These are phyloP conservation scores for Solanum virginianum DNA, from an alignment of 257 asterid species.

Conservation along the genomic window DNA sequence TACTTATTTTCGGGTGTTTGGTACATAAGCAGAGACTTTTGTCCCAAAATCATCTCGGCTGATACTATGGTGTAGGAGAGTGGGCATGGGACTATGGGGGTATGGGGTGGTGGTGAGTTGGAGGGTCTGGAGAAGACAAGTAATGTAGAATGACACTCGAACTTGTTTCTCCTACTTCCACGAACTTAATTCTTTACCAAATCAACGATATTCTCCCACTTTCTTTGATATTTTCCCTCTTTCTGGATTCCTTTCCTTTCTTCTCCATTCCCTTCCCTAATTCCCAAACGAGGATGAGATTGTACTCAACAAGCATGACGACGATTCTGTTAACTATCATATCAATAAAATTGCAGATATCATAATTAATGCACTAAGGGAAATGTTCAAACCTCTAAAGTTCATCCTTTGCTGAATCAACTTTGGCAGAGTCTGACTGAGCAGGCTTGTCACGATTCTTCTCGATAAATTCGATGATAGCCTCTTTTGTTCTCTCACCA, in stretches of 20 bases:
- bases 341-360: background rate
- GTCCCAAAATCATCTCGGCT: background rate
- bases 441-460: background rate
- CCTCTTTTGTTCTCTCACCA: constrained; percentile 12
- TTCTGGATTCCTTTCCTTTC: background rate
- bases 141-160: background rate
- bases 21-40: background rate
- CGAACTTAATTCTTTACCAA: background rate
- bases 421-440: background rate
- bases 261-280: background rate
- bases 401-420: background rate
- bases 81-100: no score
- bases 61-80: background rate
- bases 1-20: background rate
- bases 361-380: background rate
- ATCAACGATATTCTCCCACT: background rate
- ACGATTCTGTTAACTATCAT: background rate
- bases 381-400: background rate
- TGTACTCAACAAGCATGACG: background rate
- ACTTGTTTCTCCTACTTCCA: background rate
- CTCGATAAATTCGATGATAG: constrained; percentile 9
- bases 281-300: background rate
- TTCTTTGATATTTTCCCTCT: background rate
- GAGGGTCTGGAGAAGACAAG: background rate
- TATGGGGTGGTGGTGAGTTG: background rate